Evolutionary conservation across 805 yeast species (phyloP), one percentile per base, ranked within the genome.

Genomic region (Wickerhamiella allomyrinae): DNA sequence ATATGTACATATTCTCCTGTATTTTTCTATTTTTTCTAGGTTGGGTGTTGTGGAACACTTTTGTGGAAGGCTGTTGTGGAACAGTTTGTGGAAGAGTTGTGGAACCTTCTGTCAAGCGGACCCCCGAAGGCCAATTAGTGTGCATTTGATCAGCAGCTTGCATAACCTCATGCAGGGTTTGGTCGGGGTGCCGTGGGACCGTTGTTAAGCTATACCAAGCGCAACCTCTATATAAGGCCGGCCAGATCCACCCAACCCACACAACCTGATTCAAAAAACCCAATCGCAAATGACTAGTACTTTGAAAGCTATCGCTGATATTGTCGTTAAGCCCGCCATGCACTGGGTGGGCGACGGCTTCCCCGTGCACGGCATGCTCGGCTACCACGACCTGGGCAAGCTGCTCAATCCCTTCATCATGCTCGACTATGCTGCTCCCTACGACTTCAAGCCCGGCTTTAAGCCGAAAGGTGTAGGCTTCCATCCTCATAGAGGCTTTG

Each of bases 401-500:
- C 10, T 34, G 11, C 34, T 44, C 21, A 44, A 44, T 34, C 47
- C 47, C 11, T 44, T 44, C 29, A 44, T 44, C n/a, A 37, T 44
- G 47, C 39, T 44, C 9, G 47, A 44, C 33, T 44, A 40, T 37
- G 47, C 40, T n/a, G 44, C 44, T 4, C 47, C 47, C 11, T 27
- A 41, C 15, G 31, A 38, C 8, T 44, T 44, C 24, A 29, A 41
- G 40, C 44, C 47, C 11, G 27, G 22, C 33, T 27, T 37, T 13
- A 39, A 34, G 19, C 44, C 44, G 9, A 44, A 44, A 14, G 46
- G 46, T 29, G 46, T 44, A 13, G 46, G 46, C 10, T 33, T 44
- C 40, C 91, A 80, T 53, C 89, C 89, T 5, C 91, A 80, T 55
- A 71, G 80, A 49, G 89, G 89, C 13, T 82, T 77, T 57, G 86